Evolutionary conservation across 176 grass and related monocot species (phyloP).

Genomic region (Zea luxurians): DNA sequence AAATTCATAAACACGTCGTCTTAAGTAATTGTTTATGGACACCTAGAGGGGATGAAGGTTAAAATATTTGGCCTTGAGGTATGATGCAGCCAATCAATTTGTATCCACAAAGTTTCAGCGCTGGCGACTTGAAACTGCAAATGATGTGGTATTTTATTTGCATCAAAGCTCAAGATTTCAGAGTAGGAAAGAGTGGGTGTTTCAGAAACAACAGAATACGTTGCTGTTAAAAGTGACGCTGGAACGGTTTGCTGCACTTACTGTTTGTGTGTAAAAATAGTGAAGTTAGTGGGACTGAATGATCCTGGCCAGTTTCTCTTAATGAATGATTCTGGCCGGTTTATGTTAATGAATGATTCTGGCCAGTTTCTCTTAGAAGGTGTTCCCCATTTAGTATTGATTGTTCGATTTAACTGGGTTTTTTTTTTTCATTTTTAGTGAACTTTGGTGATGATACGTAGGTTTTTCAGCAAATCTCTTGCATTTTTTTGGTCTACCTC

Average conservation of each 20-base stretch:
- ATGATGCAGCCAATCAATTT: background rate
- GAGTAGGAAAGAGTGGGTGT: background rate
- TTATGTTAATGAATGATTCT: too few relatives aligned
- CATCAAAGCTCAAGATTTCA: background rate
- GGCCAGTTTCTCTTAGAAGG: too few relatives aligned
- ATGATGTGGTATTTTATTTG: background rate
- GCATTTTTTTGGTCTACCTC: slow-evolving; percentile 84
- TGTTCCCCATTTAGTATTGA: background rate
- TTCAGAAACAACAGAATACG: background rate
- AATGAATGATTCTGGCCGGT: too few relatives aligned
- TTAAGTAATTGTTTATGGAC: background rate
- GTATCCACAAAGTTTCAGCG: background rate
- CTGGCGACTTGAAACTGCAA: background rate
- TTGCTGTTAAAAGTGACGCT: background rate
- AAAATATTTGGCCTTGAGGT: background rate
- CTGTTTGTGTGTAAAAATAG: background rate
- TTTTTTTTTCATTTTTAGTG: background rate
- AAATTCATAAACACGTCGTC: background rate
- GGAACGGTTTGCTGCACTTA: background rate
- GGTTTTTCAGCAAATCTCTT: slow-evolving; percentile 91
- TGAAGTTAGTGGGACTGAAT: background rate
- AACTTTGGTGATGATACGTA: slow-evolving; percentile 69
- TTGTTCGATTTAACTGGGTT: background rate
- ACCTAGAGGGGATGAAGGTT: background rate
- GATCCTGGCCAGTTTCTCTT: background rate